These are phyloP conservation scores for Ascochyta fabae DNA, from an alignment of 2,329 filamentous ascomycete genomes.

Conservation along the genomic window DNA sequence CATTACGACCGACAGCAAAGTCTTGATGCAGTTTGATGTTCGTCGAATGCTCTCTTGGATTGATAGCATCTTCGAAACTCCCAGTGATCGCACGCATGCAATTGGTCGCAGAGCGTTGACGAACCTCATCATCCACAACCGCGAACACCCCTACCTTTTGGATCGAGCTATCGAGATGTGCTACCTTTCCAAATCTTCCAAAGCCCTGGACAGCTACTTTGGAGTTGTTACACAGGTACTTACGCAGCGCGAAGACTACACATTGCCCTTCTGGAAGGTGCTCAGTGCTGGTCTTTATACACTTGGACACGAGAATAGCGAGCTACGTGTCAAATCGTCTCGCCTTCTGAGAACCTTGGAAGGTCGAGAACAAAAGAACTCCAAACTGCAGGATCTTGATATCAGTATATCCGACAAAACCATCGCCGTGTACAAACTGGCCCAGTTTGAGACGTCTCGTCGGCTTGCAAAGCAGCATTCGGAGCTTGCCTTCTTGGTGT, in stretches of 20 bases:
- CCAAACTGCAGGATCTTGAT: constrained; percentile 94
- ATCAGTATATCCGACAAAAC: constrained; percentile 99
- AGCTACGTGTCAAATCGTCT: constrained; percentile 87
- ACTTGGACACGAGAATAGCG: constrained; percentile 87
- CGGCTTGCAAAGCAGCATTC: constrained; percentile 86
- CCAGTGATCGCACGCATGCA: constrained; percentile 88
- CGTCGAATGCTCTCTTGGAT: constrained; percentile 94
- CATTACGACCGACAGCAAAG: constrained; percentile 85
- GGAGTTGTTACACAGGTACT: constrained; percentile 88
- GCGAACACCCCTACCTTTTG: constrained; percentile 81
- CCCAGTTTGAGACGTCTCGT: constrained; percentile 95
- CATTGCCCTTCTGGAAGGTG: constrained; percentile 87
- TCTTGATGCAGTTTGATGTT: constrained; percentile 89
- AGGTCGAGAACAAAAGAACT: constrained; percentile 80
- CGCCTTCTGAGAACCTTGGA: constrained; percentile 81
- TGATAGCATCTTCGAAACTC: constrained; percentile 89
- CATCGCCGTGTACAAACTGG: constrained; percentile 95
- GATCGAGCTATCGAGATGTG: constrained; percentile 92
- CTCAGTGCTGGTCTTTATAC: constrained; percentile 89
- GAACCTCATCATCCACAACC: constrained; percentile 89
- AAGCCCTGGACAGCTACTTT: constrained; percentile 94
- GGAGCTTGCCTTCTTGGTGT: constrained; percentile 89
- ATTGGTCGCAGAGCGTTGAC: constrained; percentile 88
- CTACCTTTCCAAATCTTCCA: constrained; percentile 80
- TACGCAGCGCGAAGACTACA: constrained; percentile 80